phyloP scores from a whole-genome alignment of 2,329 filamentous ascomycete genomes.

The Exophiala dermatitidis region DNA sequence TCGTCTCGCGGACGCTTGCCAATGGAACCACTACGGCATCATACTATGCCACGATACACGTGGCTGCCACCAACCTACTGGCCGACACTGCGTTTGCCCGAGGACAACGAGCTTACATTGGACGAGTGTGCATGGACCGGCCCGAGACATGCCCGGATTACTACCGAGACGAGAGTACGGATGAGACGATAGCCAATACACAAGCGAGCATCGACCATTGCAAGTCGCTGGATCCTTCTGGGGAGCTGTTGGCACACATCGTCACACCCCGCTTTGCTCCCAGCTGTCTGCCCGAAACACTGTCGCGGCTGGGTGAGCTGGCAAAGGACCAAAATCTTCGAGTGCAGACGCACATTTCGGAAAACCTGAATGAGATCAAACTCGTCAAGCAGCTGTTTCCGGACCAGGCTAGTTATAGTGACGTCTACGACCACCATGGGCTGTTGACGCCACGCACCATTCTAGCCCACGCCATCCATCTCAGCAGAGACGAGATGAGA shows the following conservation, averaged over 20 bases:
- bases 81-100: slow-evolving; percentile 69
- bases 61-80: slow-evolving; percentile 82
- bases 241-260: slow-evolving; percentile 62
- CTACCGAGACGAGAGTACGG: slow-evolving; percentile 67
- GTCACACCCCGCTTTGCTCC: slow-evolving; percentile 64
- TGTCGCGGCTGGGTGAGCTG: slow-evolving; percentile 58
- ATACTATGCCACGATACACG: slow-evolving; percentile 90
- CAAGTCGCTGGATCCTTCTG: slow-evolving; percentile 55
- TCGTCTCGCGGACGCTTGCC: slow-evolving; percentile 70
- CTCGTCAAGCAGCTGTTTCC: slow-evolving; percentile 68
- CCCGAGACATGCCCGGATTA: slow-evolving; percentile 58
- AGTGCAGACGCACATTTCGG: slow-evolving; percentile 83
- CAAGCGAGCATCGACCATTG: slow-evolving; percentile 59
- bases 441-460: slow-evolving; percentile 68
- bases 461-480: slow-evolving; percentile 76
- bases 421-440: slow-evolving; percentile 67
- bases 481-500: slow-evolving; percentile 58
- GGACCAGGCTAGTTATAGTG: slow-evolving; percentile 56
- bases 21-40: slow-evolving; percentile 89
- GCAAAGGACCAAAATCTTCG: slow-evolving; percentile 51
- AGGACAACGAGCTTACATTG: slow-evolving; percentile 85
- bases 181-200: slow-evolving; percentile 51
- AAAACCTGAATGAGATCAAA: slow-evolving; percentile 67
- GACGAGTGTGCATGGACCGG: slow-evolving; percentile 90
- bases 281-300: slow-evolving; percentile 47